Evolutionary conservation across 1,139 yeast genomes (phyloP), one percentile per base, ranked within the genome.

Genomic region (Hansenula lynferdii): DNA sequence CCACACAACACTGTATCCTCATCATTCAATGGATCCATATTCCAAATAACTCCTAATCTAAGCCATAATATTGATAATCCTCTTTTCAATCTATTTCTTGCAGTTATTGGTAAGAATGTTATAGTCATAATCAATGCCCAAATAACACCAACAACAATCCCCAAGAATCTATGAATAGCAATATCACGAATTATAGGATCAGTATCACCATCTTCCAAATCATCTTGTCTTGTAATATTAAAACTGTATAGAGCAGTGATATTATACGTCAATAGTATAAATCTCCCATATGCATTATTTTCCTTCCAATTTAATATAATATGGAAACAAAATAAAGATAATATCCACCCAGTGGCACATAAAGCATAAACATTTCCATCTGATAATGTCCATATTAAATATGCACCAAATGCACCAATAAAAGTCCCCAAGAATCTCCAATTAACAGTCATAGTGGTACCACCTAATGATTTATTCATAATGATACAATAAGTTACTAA

Each of bases 391-490:
- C 92, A 85, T 7, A 74, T 66, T 2, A 67, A 12, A 49, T 69
- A 79, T 0, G 95, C 95, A 7, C 68, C 50, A 12, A 67, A 47
- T 1, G 90, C 85, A 0, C 96, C 96, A 10, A 82, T 41, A 45
- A 80, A 76, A 0, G 95, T 85, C 0, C 96, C 96, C 15, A 80
- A 50, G 40, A 85, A 69, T 46, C 96, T 68, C 77, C 85, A 80
- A 47, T 82, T 80, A 2, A 83, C 79, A 0, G 94, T 82, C 77
- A 80, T 77, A 14, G 85, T 73, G 0, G 95, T 86, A 0, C 95
- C 95, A 12, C 95, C 96, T n/a, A 85, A 66, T 0, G 90, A 81
- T 54, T 85, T 85, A 53, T 81, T 84, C 92, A 85, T 85, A 68
- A 86, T 84, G 41, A 86, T 82, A 50, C 86, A 79, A 53, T 79